These are phyloP conservation scores for Phytophthora parvispora DNA, from an alignment of 352 stramenopile genomes.

Conservation along the genomic window DNA sequence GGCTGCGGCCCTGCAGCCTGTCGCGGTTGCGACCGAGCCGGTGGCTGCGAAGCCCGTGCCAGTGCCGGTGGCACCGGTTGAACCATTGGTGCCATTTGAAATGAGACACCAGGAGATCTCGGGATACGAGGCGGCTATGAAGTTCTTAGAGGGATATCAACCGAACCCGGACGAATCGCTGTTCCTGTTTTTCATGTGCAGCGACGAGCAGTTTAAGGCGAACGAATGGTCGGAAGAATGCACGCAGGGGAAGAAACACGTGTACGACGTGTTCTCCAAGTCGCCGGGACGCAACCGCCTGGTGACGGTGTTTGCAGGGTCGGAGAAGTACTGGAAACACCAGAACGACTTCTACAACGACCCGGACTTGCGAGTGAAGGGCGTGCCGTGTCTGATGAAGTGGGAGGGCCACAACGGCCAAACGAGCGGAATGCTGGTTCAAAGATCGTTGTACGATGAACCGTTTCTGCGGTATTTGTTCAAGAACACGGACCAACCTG, in stretches of 20 bases:
- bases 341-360: slow-evolving; percentile 60
- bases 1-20: background rate
- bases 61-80: background rate
- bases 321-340: slow-evolving; percentile 52
- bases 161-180: slow-evolving; percentile 49
- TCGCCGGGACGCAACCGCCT: slow-evolving; percentile 59
- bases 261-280: slow-evolving; percentile 72
- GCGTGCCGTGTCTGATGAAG: slow-evolving; percentile 50
- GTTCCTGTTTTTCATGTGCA: slow-evolving; percentile 81
- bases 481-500: slow-evolving; percentile 39
- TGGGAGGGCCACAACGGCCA: slow-evolving; percentile 46
- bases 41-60: slow-evolving; percentile 4
- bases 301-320: slow-evolving; percentile 68
- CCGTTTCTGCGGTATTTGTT: slow-evolving; percentile 64
- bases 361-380: slow-evolving; percentile 46
- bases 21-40: slow-evolving; percentile 1
- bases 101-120: slow-evolving; percentile 53
- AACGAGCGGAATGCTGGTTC: slow-evolving; percentile 50
- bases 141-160: slow-evolving; percentile 63
- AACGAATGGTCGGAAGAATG: slow-evolving; percentile 67
- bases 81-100: slow-evolving; percentile 25
- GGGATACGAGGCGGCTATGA: slow-evolving; percentile 58
- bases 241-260: slow-evolving; percentile 50
- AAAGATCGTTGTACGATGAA: slow-evolving; percentile 48
- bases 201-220: slow-evolving; percentile 60